A percentile compares a stretch with the other conserved stretches of the same genome.
These are phyloP conservation scores for Malassezia dermatis DNA, from an alignment of 1,284 basidiomycete genomes.

Conservation along the genomic window DNA sequence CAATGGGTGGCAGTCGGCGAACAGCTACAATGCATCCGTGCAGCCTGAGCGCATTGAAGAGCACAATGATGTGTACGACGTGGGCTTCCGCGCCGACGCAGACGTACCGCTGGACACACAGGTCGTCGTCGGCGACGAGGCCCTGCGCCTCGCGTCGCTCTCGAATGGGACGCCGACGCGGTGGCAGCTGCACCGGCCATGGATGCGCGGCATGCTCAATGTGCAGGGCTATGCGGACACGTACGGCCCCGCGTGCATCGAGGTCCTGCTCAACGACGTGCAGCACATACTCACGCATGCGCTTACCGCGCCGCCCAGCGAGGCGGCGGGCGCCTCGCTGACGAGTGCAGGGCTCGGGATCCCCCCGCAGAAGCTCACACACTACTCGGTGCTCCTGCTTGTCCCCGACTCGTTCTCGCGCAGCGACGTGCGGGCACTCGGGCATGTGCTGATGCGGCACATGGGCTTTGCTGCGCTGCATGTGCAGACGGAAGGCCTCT, in stretches of 20 bases:
- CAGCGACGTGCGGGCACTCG: constrained; percentile 68
- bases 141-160: constrained; percentile 30
- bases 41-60: constrained; percentile 34
- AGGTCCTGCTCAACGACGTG: constrained; percentile 36
- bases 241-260: constrained; percentile 35
- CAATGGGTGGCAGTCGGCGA: constrained; percentile 36
- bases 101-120: neutral
- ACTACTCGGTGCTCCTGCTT: constrained; percentile 72
- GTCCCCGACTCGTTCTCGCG: constrained; percentile 86
- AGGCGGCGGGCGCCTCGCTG: constrained; percentile 20
- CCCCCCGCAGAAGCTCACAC: constrained; percentile 12
- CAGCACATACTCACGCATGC: constrained; percentile 34
- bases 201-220: constrained; percentile 34
- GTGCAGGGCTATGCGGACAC: constrained; percentile 30
- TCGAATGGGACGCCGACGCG: constrained; percentile 7
- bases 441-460: constrained; percentile 62
- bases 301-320: constrained; percentile 29
- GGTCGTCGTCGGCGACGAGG: constrained; percentile 37
- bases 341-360: constrained; percentile 38
- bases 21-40: constrained; percentile 40
- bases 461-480: constrained; percentile 56
- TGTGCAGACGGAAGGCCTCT: constrained; percentile 59
- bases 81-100: constrained; percentile 30
- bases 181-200: constrained; percentile 43
- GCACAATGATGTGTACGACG: constrained; percentile 43